Percentiles rank a stretch among this genome's conserved stretches.
Conservation (phyloP, 768 basidiomycete species). For the Naganishia onofrii region DNA sequence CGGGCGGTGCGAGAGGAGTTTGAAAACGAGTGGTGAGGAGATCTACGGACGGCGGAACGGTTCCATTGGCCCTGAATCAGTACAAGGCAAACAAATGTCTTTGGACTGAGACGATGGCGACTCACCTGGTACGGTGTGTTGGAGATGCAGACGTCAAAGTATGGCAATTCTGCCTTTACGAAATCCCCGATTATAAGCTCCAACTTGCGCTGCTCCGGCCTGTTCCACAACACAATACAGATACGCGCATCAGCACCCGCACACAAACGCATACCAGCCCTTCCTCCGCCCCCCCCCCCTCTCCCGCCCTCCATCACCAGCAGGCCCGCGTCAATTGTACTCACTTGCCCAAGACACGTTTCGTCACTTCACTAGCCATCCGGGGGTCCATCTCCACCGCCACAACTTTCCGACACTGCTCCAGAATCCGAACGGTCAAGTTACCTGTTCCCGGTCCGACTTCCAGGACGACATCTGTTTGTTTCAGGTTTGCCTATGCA, state of each 20-base stretch:
- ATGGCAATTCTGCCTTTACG: conserved; percentile 94
- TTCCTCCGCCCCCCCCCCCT: no score
- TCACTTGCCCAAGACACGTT: conserved; percentile 96
- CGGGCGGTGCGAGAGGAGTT: conserved; percentile 91
- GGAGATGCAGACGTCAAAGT: conserved; percentile 98
- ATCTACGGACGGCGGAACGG: conserved; percentile 60
- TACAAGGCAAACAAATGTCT: neutral
- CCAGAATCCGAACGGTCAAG: conserved; percentile 85
- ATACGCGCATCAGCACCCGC: neutral
- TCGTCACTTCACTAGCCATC: conserved; percentile 96
- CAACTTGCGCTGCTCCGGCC: conserved; percentile 91
- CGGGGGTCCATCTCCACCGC: conserved; percentile 92
- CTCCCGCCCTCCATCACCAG: no score
- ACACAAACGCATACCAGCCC: neutral
- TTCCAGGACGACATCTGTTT: conserved; percentile 93
- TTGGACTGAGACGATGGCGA: conserved; percentile 13
- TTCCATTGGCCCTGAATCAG: neutral
- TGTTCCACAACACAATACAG: conserved; percentile 48
- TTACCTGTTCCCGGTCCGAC: conserved; percentile 98
- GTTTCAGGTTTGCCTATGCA: conserved; percentile 79
- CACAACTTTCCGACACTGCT: conserved; percentile 85
- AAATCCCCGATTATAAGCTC: conserved; percentile 96
- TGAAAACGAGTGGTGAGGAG: conserved; percentile 95
- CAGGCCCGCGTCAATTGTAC: no score
- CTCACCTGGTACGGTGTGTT: conserved; percentile 93